Evolutionary conservation across 2,329 filamentous ascomycete genomes (phyloP), one percentile per base, ranked within the genome.

Genomic region (Calonectria pauciramosa): DNA sequence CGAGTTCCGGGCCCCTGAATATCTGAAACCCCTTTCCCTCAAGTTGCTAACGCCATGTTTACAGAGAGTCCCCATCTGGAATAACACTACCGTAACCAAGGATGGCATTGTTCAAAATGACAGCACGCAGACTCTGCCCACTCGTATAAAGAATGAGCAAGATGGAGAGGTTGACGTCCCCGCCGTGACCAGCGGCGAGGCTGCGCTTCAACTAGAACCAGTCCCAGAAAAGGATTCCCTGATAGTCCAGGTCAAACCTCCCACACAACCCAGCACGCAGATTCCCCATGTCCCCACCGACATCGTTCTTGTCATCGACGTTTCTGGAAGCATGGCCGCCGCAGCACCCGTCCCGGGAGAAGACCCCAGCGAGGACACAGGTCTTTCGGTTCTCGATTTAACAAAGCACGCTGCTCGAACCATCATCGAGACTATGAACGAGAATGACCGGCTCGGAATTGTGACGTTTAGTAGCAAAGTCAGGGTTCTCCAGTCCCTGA

Each of bases 271-370:
- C 1, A 34, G 51, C 0, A 23, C 78, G 3, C 28, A 76, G 0
- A 74, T 84, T 0, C 70, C 78, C 9, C 89, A 90, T 78, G 85
- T 89, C 0, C 88, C 90, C 2, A 91, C 89, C 79, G 91, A 93
- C 74, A 89, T 93, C 38, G 91, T 92, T 2, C 86, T 93, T 3
- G 90, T 91, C 20, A 91, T 93, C 69, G 91, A 93, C 79, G 86
- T 92, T 18, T 93, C 91, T 0, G 86, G 85, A 0, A 92, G 90
- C 82, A 93, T 93, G 91, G 66, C 73, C 1, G 68, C 73, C 0
- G 77, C 82, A 1, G 91, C 91, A 0, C 89, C 88, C 0, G 85
- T 89, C 0, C 89, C 90, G 0, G 86, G 86, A 18, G 84, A 87
- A 8, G 79, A 82, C 20, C 74, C 80, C 2, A 86, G 88, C 69